Conservation (phyloP, 225 moss, liverwort and hornwort species). For the Pseudoscleropodium purum region DNA sequence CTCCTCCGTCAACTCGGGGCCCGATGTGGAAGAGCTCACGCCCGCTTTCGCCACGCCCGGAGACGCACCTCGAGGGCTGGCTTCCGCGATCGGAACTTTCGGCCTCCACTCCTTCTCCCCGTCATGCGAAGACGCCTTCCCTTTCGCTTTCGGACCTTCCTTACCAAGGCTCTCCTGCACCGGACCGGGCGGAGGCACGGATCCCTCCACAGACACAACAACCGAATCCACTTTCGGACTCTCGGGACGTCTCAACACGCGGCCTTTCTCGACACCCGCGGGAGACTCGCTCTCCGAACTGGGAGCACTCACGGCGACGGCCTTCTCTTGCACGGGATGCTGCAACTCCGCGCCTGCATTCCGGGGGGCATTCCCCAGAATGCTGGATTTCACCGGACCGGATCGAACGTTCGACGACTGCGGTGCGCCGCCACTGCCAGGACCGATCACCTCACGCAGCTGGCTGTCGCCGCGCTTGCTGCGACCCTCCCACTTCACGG, state of each 20-base stretch:
- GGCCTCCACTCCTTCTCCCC: constrained; percentile 99
- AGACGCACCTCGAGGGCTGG: background rate
- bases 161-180: constrained; percentile 28
- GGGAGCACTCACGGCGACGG: background rate
- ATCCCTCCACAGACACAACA: constrained; percentile 6
- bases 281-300: constrained; percentile 41
- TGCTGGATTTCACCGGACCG: constrained; percentile 29
- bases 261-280: constrained; percentile 34
- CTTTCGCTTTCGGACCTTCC: constrained; percentile 51
- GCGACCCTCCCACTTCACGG: constrained; percentile 32
- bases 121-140: constrained; percentile 62
- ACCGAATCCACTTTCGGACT: constrained; percentile 40
- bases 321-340: constrained; percentile 36
- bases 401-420: constrained; percentile 5
- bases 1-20: constrained; percentile 33
- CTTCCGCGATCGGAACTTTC: constrained; percentile 47
- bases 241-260: constrained; percentile 44
- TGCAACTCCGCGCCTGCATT: background rate
- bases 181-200: background rate
- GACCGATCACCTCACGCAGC: constrained; percentile 30
- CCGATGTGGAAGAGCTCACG: background rate
- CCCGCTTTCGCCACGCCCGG: background rate
- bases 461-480: constrained; percentile 36
- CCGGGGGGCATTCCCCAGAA: constrained; percentile 39
- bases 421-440: background rate